phyloP scores from a whole-genome alignment of 768 basidiomycete species.

The Phylloporus sp. region DNA sequence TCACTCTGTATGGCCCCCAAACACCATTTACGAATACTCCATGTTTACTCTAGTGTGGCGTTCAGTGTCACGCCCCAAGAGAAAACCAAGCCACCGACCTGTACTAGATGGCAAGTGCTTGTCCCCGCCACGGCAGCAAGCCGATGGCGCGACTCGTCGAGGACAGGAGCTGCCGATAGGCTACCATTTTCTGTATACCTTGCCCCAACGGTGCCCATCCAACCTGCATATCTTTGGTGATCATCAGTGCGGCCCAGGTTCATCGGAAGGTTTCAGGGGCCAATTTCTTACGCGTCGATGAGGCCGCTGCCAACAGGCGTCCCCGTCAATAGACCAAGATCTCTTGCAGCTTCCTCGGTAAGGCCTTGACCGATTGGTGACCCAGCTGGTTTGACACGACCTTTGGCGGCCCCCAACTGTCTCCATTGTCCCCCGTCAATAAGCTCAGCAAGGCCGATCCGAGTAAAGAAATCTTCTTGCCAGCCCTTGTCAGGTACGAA shows the following conservation, averaged over 20 bases:
- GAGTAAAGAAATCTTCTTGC: conserved; percentile 81
- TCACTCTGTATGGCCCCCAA: conserved; percentile 85
- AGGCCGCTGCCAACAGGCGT: conserved; percentile 92
- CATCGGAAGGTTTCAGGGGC: neutral
- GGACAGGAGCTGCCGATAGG: conserved; percentile 50
- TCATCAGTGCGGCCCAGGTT: neutral
- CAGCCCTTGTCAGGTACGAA: conserved; percentile 86
- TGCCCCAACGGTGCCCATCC: conserved; percentile 94
- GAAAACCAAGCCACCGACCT: conserved; percentile 43
- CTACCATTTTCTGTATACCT: conserved; percentile 51
- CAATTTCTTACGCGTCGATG: conserved; percentile 77
- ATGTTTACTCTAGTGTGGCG: conserved; percentile 55
- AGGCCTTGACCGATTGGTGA: conserved; percentile 82
- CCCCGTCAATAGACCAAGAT: conserved; percentile 79
- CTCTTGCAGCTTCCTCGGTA: conserved; percentile 69
- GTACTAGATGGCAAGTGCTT: conserved; percentile 92
- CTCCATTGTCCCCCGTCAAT: conserved; percentile 57
- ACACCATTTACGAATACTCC: conserved; percentile 87
- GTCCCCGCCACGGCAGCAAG: conserved; percentile 95
- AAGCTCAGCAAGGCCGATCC: conserved; percentile 75
- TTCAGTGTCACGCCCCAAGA: neutral
- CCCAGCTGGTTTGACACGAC: conserved; percentile 72
- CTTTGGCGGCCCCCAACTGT: conserved; percentile 66
- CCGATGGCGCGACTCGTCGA: conserved; percentile 75
- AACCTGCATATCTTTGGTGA: conserved; percentile 74